A percentile compares a stretch with the other conserved stretches of the same genome.
Conservation (phyloP, 2,329 filamentous ascomycete species). For the Pseudogymnoascus sp. region DNA sequence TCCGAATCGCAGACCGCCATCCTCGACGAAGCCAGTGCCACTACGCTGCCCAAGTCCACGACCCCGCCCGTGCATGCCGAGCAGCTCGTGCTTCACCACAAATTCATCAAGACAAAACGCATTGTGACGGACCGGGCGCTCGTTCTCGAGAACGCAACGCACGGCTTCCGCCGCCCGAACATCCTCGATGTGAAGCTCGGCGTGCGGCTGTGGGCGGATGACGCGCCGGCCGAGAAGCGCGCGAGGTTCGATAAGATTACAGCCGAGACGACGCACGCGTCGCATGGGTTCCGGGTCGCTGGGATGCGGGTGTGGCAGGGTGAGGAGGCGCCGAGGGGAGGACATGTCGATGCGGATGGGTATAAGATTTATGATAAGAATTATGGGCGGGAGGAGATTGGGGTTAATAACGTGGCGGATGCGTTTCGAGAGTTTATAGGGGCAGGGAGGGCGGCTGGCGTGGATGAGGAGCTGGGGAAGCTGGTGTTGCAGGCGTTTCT, state of each 20-base stretch:
- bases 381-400: conserved; percentile 47
- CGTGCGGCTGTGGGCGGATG: conserved; percentile 73
- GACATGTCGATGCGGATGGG: conserved; percentile 44
- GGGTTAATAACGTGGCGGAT: conserved; percentile 44
- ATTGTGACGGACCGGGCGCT: conserved; percentile 74
- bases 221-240: conserved; percentile 51
- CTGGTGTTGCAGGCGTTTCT: conserved; percentile 46
- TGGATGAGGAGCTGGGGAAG: conserved; percentile 49
- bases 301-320: conserved; percentile 58
- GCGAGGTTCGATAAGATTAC: conserved; percentile 51
- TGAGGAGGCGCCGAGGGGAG: conserved; percentile 40
- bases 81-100: conserved; percentile 11
- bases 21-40: conserved; percentile 42
- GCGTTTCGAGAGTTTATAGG: conserved; percentile 51
- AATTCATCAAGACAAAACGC: conserved; percentile 23
- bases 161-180: conserved; percentile 75
- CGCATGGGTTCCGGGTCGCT: conserved; percentile 53
- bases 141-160: conserved; percentile 75
- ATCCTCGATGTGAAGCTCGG: conserved; percentile 92
- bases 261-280: conserved; percentile 49
- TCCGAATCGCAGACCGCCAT: conserved; percentile 42
- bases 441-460: conserved; percentile 43
- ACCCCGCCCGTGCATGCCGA: conserved; percentile 11
- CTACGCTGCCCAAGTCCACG: conserved; percentile 11
- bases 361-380: conserved; percentile 56